Conservation (phyloP, 257 asterid species). For the Striga asiatica region DNA sequence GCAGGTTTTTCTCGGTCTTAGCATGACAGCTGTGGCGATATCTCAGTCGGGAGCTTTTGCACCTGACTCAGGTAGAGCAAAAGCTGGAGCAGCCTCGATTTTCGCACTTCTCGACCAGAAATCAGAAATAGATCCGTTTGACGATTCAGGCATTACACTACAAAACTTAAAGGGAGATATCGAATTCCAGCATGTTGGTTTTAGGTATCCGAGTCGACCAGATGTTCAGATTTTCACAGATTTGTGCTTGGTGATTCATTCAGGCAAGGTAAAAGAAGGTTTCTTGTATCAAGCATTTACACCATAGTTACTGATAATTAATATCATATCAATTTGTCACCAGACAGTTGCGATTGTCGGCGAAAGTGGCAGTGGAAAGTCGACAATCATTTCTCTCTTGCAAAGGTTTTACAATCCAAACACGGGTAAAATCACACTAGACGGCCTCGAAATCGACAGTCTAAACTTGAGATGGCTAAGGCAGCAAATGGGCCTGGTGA, state of each 20-base stretch:
- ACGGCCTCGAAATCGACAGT: constrained; percentile 19
- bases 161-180: constrained; percentile 49
- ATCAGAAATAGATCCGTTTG: constrained; percentile 35
- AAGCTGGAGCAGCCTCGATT: constrained; percentile 48
- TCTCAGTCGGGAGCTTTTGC: constrained; percentile 53
- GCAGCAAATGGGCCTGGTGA: constrained; percentile 49
- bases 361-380: constrained; percentile 59
- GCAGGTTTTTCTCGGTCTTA: constrained; percentile 52
- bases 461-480: constrained; percentile 39
- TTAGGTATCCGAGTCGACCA: constrained; percentile 57
- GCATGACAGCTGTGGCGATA: constrained; percentile 43
- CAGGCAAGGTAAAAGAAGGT: constrained; percentile 23
- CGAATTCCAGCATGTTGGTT: constrained; percentile 36
- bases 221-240: constrained; percentile 45
- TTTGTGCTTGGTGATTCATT: constrained; percentile 30
- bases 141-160: constrained; percentile 23
- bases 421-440: constrained; percentile 37
- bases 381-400: constrained; percentile 39
- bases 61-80: constrained; percentile 53
- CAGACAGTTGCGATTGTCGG: constrained; percentile 55
- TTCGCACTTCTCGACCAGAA: constrained; percentile 43
- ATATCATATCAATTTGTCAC: too few species aligned
- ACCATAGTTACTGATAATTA: too few species aligned
- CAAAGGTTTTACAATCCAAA: constrained; percentile 41
- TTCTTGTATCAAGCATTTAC: too few species aligned